These are phyloP conservation scores for Daldinia sp. DNA, from an alignment of 2,329 filamentous ascomycete genomes.

Conservation along the genomic window DNA sequence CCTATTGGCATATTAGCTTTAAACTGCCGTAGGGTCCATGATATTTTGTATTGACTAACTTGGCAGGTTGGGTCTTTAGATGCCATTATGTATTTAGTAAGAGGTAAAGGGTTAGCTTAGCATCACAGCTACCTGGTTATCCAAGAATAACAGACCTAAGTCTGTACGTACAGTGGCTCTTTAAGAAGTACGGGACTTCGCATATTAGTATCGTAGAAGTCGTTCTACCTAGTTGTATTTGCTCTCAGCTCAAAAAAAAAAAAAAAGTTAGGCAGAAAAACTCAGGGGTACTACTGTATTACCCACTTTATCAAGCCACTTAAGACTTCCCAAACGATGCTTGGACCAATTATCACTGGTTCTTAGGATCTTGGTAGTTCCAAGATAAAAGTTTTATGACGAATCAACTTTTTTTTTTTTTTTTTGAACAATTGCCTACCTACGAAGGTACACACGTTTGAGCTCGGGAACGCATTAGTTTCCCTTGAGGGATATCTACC, in stretches of 20 bases:
- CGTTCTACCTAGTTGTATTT: neutral
- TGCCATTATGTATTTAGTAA: slow-evolving; percentile 12
- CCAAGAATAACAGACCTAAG: neutral
- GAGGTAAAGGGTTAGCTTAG: neutral
- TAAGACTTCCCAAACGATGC: neutral
- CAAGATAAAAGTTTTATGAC: neutral
- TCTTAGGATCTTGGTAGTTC: neutral
- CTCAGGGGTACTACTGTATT: slow-evolving; percentile 6
- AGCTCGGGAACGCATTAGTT: neutral
- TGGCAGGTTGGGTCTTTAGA: slow-evolving; percentile 26
- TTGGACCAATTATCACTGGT: slow-evolving; percentile 4
- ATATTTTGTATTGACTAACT: slow-evolving; percentile 10
- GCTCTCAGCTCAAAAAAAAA: neutral
- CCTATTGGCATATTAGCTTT: slow-evolving; percentile 32
- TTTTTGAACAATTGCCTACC: neutral
- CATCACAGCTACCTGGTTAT: neutral
- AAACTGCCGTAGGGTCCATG: too few relatives aligned
- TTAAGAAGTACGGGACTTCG: neutral
- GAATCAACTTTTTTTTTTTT: neutral
- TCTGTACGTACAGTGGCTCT: neutral
- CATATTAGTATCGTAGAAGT: neutral
- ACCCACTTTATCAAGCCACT: neutral
- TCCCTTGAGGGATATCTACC: too few relatives aligned
- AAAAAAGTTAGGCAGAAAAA: slow-evolving; percentile 9
- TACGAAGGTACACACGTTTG: neutral